Conservation (phyloP, 768 basidiomycete genomes). For the Pilatotrama ljubarskyi region DNA sequence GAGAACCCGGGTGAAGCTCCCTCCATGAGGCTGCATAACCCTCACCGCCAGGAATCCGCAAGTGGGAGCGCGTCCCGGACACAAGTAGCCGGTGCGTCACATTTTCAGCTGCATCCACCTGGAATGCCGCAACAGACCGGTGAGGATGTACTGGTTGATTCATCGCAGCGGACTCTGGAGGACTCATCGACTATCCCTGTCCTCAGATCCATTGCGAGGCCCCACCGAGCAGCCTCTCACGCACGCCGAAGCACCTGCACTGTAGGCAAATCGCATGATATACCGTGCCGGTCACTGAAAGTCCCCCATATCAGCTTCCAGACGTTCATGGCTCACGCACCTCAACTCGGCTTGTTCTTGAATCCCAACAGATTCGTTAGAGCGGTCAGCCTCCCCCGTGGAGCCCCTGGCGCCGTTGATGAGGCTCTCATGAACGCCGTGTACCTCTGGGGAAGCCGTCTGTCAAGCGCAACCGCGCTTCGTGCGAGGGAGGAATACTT, state of each 20-base stretch:
- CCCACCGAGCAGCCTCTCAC: too few relatives aligned
- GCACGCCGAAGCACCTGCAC: neutral
- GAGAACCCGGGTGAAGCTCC: constrained; percentile 32
- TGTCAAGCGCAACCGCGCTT: constrained; percentile 28
- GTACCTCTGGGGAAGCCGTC: constrained; percentile 38
- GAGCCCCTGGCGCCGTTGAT: constrained; percentile 30
- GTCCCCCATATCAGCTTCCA: constrained; percentile 46
- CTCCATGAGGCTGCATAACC: constrained; percentile 23
- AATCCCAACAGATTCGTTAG: constrained; percentile 46
- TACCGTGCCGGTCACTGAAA: neutral
- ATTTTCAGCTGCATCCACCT: neutral
- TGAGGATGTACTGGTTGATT: too few relatives aligned
- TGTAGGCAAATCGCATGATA: constrained; percentile 8
- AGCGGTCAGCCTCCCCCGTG: constrained; percentile 26
- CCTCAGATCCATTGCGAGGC: too few relatives aligned
- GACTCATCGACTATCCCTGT: too few relatives aligned
- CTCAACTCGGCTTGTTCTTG: constrained; percentile 70
- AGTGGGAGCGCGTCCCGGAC: neutral
- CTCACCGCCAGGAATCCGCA: neutral
- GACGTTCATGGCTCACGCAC: constrained; percentile 55
- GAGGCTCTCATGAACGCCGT: constrained; percentile 45
- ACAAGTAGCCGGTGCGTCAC: neutral
- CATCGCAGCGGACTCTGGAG: too few relatives aligned
- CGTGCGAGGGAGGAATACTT: constrained; percentile 29
- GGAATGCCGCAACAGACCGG: neutral